These are phyloP conservation scores for Hanseniaspora vineae DNA, from an alignment of 805 yeast species.

Conservation along the genomic window DNA sequence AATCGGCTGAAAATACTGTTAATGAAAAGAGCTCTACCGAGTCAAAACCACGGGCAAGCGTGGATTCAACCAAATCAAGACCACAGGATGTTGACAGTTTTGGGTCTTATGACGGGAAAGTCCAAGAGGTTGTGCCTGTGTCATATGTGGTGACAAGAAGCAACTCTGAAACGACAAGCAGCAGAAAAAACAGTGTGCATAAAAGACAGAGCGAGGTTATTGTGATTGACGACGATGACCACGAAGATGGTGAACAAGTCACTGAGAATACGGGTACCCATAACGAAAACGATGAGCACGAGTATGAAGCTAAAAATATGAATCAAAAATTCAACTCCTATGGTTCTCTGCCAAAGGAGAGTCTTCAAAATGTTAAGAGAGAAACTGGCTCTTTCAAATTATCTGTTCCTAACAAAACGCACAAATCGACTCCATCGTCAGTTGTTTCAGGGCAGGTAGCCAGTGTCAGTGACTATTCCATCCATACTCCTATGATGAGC, in stretches of 20 bases:
- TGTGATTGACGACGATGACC: background rate
- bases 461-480: slow-evolving; percentile 10
- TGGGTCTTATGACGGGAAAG: background rate
- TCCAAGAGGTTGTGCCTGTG: background rate
- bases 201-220: no score
- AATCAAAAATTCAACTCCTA: background rate
- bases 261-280: no score
- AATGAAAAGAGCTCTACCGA: no score
- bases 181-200: background rate
- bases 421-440: slow-evolving; percentile 9
- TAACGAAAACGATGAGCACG: background rate
- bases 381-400: background rate
- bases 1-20: no score
- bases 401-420: slow-evolving; percentile 6
- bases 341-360: background rate
- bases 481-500: background rate
- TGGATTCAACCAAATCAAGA: background rate
- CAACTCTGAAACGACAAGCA: background rate
- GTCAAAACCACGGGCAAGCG: no score
- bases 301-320: background rate
- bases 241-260: background rate
- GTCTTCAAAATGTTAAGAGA: background rate
- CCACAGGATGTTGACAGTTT: background rate
- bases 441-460: slow-evolving; percentile 14
- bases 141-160: background rate